These are phyloP conservation scores for Boletus smithii DNA, from an alignment of 1,284 basidiomycete genomes.

Conservation along the genomic window DNA sequence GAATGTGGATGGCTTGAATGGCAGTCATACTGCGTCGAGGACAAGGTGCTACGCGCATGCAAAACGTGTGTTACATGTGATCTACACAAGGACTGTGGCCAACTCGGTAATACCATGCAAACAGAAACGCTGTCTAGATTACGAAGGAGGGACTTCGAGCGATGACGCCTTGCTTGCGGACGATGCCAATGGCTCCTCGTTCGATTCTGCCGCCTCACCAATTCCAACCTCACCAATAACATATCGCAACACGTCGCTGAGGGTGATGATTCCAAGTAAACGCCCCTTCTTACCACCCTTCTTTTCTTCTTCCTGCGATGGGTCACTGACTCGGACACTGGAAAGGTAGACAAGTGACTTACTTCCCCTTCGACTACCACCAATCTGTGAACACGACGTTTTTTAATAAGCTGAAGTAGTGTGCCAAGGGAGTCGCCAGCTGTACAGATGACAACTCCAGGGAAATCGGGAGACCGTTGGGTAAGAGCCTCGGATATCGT, in stretches of 20 bases:
- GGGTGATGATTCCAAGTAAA: conserved; percentile 84
- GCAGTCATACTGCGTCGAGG: conserved; percentile 49
- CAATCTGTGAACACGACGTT: conserved; percentile 88
- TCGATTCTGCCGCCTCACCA: conserved; percentile 39
- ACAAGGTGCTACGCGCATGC: conserved; percentile 9
- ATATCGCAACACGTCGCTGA: conserved; percentile 88
- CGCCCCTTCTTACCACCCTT: conserved; percentile 79
- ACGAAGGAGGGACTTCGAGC: conserved; percentile 16
- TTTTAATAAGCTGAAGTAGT: conserved; percentile 89
- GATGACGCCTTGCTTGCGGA: conserved; percentile 20
- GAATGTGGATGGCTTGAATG: conserved; percentile 71
- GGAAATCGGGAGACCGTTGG: conserved; percentile 89
- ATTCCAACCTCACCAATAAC: conserved; percentile 68
- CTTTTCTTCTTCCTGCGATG: conserved; percentile 65
- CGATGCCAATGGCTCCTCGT: conserved; percentile 22
- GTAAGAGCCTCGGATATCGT: conserved; percentile 94
- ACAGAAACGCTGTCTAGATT: conserved; percentile 1
- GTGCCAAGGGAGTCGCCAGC: conserved; percentile 93
- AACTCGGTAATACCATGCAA: conserved; percentile 3
- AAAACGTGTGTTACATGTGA: conserved; percentile 20
- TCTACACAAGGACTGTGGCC: conserved; percentile 17
- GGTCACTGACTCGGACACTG: conserved; percentile 10
- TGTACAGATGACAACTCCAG: conserved; percentile 94
- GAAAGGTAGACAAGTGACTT: conserved; percentile 19
- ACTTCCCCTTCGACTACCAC: conserved; percentile 90